phyloP scores from a whole-genome alignment of 345 rosid genomes.

The Eucalyptus shirleyi region DNA sequence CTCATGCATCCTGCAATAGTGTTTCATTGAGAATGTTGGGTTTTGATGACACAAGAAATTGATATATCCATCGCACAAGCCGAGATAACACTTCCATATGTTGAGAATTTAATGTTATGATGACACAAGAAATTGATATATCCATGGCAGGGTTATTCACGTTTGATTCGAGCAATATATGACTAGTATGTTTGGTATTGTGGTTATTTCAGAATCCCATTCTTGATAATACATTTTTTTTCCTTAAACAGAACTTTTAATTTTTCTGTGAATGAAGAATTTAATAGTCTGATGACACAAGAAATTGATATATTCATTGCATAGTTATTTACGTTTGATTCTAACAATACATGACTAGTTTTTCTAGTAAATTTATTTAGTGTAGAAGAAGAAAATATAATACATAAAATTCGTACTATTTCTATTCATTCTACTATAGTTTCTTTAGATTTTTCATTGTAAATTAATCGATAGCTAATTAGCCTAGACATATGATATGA shows the following conservation, averaged over 20 bases:
- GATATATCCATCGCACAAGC: not conserved
- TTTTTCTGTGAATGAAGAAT: not conserved
- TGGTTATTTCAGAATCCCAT: conserved; percentile 32
- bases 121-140: no score
- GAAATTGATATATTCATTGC: not conserved
- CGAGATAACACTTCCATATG: no score
- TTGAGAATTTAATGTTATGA: no score
- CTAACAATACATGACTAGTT: not conserved
- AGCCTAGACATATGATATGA: not conserved
- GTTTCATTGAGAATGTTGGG: not conserved
- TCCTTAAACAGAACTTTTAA: no score
- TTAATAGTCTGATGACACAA: not conserved
- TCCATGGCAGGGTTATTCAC: no score
- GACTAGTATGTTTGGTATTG: no score
- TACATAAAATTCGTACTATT: not conserved
- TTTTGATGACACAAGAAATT: not conserved
- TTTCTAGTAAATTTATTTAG: not conserved
- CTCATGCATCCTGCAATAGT: conserved; percentile 34
- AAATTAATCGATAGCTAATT: not conserved
- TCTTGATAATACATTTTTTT: conserved; percentile 30
- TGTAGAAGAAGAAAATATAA: not conserved
- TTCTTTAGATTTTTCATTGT: not conserved
- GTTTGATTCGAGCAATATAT: no score
- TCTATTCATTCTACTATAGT: not conserved
- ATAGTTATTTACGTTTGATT: not conserved